Evolutionary conservation across 129 eudicot species (phyloP).

Genomic region (Ambrosia trifida): DNA sequence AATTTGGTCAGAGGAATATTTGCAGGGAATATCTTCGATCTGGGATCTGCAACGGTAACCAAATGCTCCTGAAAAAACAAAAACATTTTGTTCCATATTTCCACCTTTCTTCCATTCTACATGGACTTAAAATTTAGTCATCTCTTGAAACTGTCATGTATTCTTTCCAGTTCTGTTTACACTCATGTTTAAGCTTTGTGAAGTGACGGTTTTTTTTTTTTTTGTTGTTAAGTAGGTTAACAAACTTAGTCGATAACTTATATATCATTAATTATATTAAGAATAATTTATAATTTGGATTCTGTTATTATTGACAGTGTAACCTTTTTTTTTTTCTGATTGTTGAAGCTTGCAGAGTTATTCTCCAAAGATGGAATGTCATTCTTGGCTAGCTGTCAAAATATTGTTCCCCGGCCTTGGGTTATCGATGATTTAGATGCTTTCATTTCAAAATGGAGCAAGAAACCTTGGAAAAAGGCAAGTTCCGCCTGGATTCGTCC

Average conservation of each 20-base stretch:
- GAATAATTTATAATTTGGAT: neutral
- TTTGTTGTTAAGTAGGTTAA: slow-evolving; percentile 14
- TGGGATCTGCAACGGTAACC: slow-evolving; percentile 95
- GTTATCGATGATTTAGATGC: slow-evolving; percentile 94
- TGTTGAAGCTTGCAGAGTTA: slow-evolving; percentile 97
- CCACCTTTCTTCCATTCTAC: neutral
- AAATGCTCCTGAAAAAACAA: neutral
- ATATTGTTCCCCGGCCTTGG: slow-evolving; percentile 96
- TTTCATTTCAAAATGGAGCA: slow-evolving; percentile 73
- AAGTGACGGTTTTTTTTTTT: neutral
- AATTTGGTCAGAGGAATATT: slow-evolving; percentile 94
- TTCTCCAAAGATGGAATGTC: slow-evolving; percentile 98
- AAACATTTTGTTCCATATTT: neutral
- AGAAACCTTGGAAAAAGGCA: slow-evolving; percentile 86
- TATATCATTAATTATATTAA: slow-evolving; percentile 9
- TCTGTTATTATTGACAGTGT: neutral
- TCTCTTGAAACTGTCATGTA: neutral
- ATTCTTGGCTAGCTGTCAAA: slow-evolving; percentile 91
- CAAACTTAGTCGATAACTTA: neutral
- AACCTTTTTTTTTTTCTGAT: slow-evolving; percentile 21
- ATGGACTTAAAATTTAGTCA: neutral
- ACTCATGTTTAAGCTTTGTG: slow-evolving; percentile 8
- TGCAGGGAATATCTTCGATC: slow-evolving; percentile 98
- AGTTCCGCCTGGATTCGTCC: slow-evolving; percentile 17
- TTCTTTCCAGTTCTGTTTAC: neutral